These are phyloP conservation scores for Collariella sp. DNA, from an alignment of 495 filamentous ascomycete species.

Conservation along the genomic window DNA sequence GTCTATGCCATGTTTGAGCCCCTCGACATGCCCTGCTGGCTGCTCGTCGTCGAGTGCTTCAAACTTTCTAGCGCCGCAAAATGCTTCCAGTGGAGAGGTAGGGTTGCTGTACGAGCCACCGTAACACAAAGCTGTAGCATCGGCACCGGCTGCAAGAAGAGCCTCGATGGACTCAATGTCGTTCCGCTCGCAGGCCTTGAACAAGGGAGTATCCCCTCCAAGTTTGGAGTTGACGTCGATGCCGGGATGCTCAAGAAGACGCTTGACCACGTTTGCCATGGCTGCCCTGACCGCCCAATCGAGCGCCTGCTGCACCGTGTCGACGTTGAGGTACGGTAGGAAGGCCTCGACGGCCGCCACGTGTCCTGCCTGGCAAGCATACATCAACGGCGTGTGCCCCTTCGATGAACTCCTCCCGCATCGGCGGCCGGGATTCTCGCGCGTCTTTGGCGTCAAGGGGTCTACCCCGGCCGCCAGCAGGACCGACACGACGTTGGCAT, in stretches of 20 bases:
- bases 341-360: constrained; percentile 20
- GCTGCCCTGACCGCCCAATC: constrained; percentile 16
- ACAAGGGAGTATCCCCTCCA: background rate
- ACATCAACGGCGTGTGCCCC: constrained; percentile 14
- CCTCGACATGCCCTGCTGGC: background rate
- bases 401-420: constrained; percentile 1
- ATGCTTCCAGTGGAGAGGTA: background rate
- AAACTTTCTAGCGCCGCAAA: too few species aligned
- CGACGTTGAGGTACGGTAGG: constrained; percentile 12
- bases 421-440: constrained; percentile 10
- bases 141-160: constrained; percentile 3
- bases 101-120: too few species aligned
- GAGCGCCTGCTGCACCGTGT: constrained; percentile 14
- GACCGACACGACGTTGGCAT: constrained; percentile 13
- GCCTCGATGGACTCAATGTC: constrained; percentile 9
- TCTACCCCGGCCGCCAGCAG: constrained; percentile 25
- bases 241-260: constrained; percentile 13
- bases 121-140: constrained; percentile 11
- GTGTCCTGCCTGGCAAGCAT: constrained; percentile 21
- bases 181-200: background rate
- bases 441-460: constrained; percentile 24
- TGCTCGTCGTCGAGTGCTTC: too few species aligned
- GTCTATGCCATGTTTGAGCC: constrained; percentile 8
- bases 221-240: constrained; percentile 9
- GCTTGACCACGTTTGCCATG: constrained; percentile 9